Conservation (phyloP, 768 basidiomycete genomes). For the Termitomyces titanicus region DNA sequence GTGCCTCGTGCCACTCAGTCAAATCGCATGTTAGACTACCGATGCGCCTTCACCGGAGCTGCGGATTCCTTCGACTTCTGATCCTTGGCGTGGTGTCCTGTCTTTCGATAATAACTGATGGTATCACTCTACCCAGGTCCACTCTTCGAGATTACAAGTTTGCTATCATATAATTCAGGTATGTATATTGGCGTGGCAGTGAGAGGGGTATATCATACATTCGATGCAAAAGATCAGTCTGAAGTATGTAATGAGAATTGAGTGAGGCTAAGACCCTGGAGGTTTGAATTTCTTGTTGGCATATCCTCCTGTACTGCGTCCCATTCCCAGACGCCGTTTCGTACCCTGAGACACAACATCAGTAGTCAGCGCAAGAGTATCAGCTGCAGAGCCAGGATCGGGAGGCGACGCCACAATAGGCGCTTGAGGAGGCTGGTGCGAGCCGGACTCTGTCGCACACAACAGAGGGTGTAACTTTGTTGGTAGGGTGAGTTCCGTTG, state of each 20-base stretch:
- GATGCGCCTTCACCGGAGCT: constrained; percentile 34
- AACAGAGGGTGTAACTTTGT: constrained; percentile 7
- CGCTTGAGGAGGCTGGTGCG: not conserved
- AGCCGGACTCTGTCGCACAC: not conserved
- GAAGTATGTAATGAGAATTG: not conserved
- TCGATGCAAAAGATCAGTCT: not conserved
- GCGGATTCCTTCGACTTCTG: constrained; percentile 38
- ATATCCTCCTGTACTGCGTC: constrained; percentile 45
- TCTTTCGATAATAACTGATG: not conserved
- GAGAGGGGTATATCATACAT: not conserved
- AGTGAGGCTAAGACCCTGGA: constrained; percentile 27
- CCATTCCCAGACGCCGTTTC: constrained; percentile 66
- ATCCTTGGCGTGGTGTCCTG: constrained; percentile 10
- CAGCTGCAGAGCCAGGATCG: constrained; percentile 1
- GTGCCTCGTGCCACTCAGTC: constrained; percentile 34
- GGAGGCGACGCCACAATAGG: constrained; percentile 9
- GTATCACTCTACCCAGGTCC: constrained; percentile 3
- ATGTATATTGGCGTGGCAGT: not conserved
- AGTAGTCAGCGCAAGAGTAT: not conserved
- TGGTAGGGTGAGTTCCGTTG: not conserved
- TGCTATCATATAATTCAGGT: not conserved
- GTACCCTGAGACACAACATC: constrained; percentile 21
- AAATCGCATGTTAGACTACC: constrained; percentile 54
- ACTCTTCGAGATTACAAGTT: not conserved
- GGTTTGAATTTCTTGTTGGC: constrained; percentile 70